Base-by-base conservation (phyloP, 2,329 filamentous ascomycete species). In the Didymella pinodella region DNA sequence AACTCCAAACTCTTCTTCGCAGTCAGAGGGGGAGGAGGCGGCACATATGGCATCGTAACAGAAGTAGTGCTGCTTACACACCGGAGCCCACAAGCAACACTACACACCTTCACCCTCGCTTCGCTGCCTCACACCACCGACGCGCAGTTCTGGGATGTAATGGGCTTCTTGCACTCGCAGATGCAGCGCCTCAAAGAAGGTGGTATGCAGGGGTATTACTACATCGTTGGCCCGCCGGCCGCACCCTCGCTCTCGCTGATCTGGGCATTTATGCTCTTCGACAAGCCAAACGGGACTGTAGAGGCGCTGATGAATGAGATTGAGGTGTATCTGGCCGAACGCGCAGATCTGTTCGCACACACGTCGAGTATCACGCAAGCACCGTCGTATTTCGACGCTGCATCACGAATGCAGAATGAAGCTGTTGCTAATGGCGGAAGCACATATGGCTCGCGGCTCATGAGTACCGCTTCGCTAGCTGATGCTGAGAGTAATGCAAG, bases 41-140 rank as follows among this genome's bases (percentile, higher is more conserved):
- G 76, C 2, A 81, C 79, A 3, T 81, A 77, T 28, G 80, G 79
- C 0, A 73, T 81, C 1, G 61, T 80, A 0, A 63, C 65, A 0
- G 63, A 69, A 51, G 64, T 65, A 11, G 60, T 71, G 0, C 38
- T 73, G 11, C 63, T 64, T 29, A 60, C 61, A 0, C 68, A 57
- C 28, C 64, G 66, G 3, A 59, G 61, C 79, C 85, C 62, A 0
- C 61, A 59, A 7, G 66, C 64, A 5, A 65, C 64, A 1, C 18
- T 53, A 7, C 59, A 69, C 43, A 46, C 26, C n/a, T 65, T 74
- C 34, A n/a, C 40, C 8, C 22, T 74, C n/a, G 31, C 44, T 2
- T 56, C 64, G 0, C 48, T 57, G 2, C 48, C 47, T 4, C 18
- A 54, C 2, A 63, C 64, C n/a, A 46, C 41, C 7, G 49, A 53